phyloP scores from a whole-genome alignment of 139 green algal species.

The Auxenochlorella pyrenoidosa region DNA sequence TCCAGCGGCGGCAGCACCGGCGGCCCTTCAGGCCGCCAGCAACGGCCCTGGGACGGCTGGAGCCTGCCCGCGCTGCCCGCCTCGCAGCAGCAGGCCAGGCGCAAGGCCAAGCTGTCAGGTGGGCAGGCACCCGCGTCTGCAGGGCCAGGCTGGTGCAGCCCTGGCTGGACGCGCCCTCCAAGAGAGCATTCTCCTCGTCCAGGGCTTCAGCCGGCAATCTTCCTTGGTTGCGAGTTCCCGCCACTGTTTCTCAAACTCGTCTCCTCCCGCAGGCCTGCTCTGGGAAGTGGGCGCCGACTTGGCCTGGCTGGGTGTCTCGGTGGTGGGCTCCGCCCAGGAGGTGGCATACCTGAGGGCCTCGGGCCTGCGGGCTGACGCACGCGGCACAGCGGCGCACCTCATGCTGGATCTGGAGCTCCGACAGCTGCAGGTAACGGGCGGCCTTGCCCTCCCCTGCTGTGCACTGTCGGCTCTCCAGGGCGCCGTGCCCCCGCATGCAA shows the following conservation, averaged over 20 bases:
- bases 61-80: neutral
- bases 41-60: conserved; percentile 16
- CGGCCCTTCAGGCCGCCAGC: neutral
- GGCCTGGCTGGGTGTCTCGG: conserved; percentile 63
- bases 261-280: conserved; percentile 31
- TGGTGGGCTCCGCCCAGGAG: conserved; percentile 68
- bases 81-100: neutral
- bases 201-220: too few relatives aligned
- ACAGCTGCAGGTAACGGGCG: conserved; percentile 40
- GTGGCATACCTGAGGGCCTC: conserved; percentile 63
- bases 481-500: too few relatives aligned
- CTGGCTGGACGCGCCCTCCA: too few relatives aligned
- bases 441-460: too few relatives aligned
- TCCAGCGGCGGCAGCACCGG: neutral
- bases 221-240: too few relatives aligned
- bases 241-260: neutral
- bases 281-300: conserved; percentile 45
- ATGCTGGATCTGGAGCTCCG: conserved; percentile 48
- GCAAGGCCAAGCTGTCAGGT: conserved; percentile 12
- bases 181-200: too few relatives aligned
- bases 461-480: too few relatives aligned
- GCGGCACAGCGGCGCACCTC: conserved; percentile 44
- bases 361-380: conserved; percentile 30
- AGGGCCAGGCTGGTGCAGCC: too few relatives aligned
- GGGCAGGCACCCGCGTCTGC: too few relatives aligned